A percentile compares a stretch with the other conserved stretches of the same genome.
Conservation (phyloP, 2,329 filamentous ascomycete genomes). For the Neonectria magnoliae region DNA sequence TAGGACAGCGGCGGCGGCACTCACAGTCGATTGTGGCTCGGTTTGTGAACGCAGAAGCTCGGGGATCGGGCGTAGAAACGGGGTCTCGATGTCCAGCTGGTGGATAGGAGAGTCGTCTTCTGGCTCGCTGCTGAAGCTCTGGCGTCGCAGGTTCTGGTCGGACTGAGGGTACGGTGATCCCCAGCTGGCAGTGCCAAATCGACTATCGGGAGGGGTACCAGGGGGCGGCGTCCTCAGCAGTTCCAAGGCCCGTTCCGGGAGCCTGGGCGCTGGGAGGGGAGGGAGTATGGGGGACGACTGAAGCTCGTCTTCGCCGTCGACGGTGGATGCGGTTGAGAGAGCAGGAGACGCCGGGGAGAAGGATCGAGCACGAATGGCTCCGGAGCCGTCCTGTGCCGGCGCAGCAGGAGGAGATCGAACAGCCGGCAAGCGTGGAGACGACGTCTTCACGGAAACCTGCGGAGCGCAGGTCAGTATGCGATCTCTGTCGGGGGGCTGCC, state of each 20-base stretch:
- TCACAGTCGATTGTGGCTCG: conserved; percentile 49
- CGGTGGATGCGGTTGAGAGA: conserved; percentile 70
- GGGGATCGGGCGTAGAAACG: conserved; percentile 68
- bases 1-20: conserved; percentile 69
- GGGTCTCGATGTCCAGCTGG: conserved; percentile 69
- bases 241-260: conserved; percentile 65
- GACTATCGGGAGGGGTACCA: conserved; percentile 47
- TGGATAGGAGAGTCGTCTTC: conserved; percentile 71
- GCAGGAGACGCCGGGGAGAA: conserved; percentile 64
- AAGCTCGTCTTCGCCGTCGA: conserved; percentile 64
- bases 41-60: conserved; percentile 48
- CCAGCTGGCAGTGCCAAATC: conserved; percentile 82
- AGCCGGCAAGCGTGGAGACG: conserved; percentile 60
- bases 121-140: conserved; percentile 66
- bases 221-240: conserved; percentile 65
- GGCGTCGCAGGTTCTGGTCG: conserved; percentile 61
- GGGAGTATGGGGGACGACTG: conserved; percentile 68
- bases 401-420: conserved; percentile 66
- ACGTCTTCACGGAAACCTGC: conserved; percentile 63
- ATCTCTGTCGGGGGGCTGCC: conserved; percentile 35
- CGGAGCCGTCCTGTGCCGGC: conserved; percentile 66
- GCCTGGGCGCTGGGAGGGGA: conserved; percentile 66
- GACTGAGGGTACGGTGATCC: conserved; percentile 86
- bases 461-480: conserved; percentile 39
- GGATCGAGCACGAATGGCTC: conserved; percentile 49